Evolutionary conservation across 2,329 filamentous ascomycete genomes (phyloP).

Genomic region (Fusarium pininemorale): DNA sequence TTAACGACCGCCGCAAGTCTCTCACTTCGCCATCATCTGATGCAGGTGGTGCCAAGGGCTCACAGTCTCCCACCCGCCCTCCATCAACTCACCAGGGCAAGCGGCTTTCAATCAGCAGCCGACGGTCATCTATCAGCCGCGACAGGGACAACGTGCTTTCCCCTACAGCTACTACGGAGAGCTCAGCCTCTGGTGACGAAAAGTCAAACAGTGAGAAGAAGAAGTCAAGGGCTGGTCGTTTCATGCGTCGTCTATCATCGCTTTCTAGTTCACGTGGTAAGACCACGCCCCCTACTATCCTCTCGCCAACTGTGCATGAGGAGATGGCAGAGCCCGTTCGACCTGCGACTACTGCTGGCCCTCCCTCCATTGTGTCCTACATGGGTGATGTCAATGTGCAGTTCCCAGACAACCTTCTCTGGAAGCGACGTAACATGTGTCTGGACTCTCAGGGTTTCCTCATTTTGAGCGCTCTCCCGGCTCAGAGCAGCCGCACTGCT

Average conservation of each 20-base stretch:
- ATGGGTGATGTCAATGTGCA: constrained; percentile 96
- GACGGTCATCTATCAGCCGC: constrained; percentile 60
- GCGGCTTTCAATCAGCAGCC: constrained; percentile 73
- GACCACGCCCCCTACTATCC: constrained; percentile 52
- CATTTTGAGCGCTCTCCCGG: constrained; percentile 72
- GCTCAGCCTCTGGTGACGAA: constrained; percentile 59
- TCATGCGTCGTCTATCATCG: constrained; percentile 68
- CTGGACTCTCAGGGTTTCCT: constrained; percentile 87
- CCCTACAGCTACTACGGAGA: constrained; percentile 55
- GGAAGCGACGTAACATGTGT: constrained; percentile 91
- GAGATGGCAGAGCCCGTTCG: constrained; percentile 48
- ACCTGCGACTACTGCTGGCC: constrained; percentile 45
- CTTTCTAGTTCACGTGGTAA: constrained; percentile 60
- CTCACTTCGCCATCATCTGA: constrained; percentile 60
- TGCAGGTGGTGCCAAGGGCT: constrained; percentile 40
- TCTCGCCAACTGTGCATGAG: constrained; percentile 62
- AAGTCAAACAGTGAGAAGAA: constrained; percentile 57
- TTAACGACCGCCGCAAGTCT: constrained; percentile 66
- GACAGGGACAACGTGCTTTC: constrained; percentile 52
- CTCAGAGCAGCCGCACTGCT: constrained; percentile 60
- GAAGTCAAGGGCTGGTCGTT: constrained; percentile 62
- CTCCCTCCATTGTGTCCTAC: constrained; percentile 65
- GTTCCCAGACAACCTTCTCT: constrained; percentile 93
- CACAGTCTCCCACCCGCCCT: constrained; percentile 58
- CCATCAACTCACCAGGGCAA: constrained; percentile 57